These are phyloP conservation scores for Phalaenopsis aphrodite DNA, from an alignment of 106 monocot genomes.

Conservation along the genomic window DNA sequence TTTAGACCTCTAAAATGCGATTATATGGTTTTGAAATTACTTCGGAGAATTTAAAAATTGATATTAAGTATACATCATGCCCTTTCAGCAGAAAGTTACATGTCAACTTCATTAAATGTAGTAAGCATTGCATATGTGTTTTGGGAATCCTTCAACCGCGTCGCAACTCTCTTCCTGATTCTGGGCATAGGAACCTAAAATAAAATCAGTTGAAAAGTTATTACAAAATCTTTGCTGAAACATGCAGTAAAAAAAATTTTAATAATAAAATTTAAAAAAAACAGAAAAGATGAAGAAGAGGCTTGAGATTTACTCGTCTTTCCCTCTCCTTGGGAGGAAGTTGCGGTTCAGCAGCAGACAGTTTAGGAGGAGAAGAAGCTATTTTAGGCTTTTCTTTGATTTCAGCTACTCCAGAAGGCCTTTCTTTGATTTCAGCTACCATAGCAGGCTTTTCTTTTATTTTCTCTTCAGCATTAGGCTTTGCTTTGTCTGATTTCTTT, in stretches of 20 bases:
- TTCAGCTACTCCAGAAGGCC: slow-evolving; percentile 39
- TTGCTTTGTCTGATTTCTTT: slow-evolving; percentile 15
- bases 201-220: background rate
- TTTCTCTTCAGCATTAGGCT: slow-evolving; percentile 24
- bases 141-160: slow-evolving; percentile 95
- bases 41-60: background rate
- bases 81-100: slow-evolving; percentile 26
- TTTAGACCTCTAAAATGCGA: background rate
- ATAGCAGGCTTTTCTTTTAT: slow-evolving; percentile 29
- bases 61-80: background rate
- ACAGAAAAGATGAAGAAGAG: background rate
- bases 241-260: too few species aligned
- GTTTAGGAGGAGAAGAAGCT: slow-evolving; percentile 39
- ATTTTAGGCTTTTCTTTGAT: slow-evolving; percentile 42
- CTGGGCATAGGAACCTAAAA: slow-evolving; percentile 92
- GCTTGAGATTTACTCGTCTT: slow-evolving; percentile 50
- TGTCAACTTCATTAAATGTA: slow-evolving; percentile 99
- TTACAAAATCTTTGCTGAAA: background rate
- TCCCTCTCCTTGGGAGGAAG: slow-evolving; percentile 97
- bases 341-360: slow-evolving; percentile 78
- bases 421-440: slow-evolving; percentile 30
- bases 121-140: slow-evolving; percentile 96
- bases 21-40: background rate
- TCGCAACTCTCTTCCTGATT: slow-evolving; percentile 76
- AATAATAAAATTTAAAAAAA: background rate